These are phyloP conservation scores for Eucalyptus melliodora DNA, from an alignment of 345 rosid genomes.

Conservation along the genomic window DNA sequence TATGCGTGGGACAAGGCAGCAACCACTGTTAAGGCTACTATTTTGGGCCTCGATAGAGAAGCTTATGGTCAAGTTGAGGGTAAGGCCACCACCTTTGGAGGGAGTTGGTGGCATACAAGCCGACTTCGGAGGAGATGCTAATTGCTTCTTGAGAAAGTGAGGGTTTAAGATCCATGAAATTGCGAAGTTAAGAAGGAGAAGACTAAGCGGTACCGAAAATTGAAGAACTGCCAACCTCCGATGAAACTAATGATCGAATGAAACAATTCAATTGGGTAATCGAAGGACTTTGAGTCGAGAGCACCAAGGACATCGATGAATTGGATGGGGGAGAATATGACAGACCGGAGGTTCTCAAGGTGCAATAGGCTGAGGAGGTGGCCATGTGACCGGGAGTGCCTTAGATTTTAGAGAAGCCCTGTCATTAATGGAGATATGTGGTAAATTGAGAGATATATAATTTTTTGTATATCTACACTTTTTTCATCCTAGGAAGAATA, in stretches of 20 bases:
- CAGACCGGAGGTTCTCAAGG: accelerated
- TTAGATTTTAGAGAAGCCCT: background rate
- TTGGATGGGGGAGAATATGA: background rate
- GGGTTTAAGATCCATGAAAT: background rate
- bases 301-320: background rate
- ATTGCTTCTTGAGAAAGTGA: background rate
- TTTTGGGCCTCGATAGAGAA: no score
- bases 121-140: accelerated
- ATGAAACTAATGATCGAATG: no score
- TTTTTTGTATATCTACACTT: background rate
- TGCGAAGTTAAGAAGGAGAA: accelerated
- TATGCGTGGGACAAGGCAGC: no score
- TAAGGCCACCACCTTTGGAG: background rate
- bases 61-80: no score
- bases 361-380: accelerated
- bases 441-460: no score
- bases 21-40: no score
- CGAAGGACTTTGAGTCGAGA: accelerated
- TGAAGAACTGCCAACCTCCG: background rate
- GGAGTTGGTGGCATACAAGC: background rate
- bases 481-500: background rate
- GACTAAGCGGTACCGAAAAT: accelerated
- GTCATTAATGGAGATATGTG: background rate
- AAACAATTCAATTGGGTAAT: accelerated
- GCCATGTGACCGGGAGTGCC: accelerated